Evolutionary conservation across 2,329 filamentous ascomycete genomes (phyloP), one percentile per base, ranked within the genome.

Genomic region (Cladosporium sp.): DNA sequence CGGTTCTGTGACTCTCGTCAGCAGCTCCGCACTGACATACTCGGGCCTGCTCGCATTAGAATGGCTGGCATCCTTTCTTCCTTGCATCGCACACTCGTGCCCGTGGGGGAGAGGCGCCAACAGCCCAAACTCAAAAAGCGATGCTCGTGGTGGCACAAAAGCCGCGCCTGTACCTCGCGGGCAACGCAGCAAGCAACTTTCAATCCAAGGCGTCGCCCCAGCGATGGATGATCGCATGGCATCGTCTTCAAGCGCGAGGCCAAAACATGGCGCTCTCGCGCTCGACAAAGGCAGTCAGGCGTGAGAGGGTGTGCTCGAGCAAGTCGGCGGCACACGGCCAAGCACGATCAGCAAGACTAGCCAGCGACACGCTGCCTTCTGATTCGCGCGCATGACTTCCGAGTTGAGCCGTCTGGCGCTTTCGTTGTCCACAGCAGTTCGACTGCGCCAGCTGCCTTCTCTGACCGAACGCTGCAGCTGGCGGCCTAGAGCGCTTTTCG

Each of bases 321-420:
- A 56, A 46, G 61, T 33, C 61, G 61, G 61, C 61, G 61, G 61
- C 50, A 63, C 50, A 56, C 50, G 46, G 61, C 61, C 61, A 63
- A 63, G 61, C 61, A 37, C 40, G 61, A 63, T 63, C 61, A 44
- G 35, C 61, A 40, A 26, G 50, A 23, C 50, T 56, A 44, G 35
- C n/a, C 23, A 29, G 33, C 61, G 49, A 46, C 33, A 63, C 18
- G 61, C 50, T 23, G 33, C 23, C 10, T 26, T 40, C n/a, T 63
- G 61, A 63, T 63, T 63, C 49, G 61, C 50, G 61, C 61, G 61
- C 61, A 63, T 55, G 33, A 44, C 33, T 52, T 63, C 59, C 59
- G 59, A 62, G 59, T 62, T 62, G 59, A 52, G 46, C 59, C 59
- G 59, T 63, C 50, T 63, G 61, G 61, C 61, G 50, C 61, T 63